Base-by-base conservation (phyloP, 495 filamentous ascomycete species). In the Friedmanniomyces endolithicus region DNA sequence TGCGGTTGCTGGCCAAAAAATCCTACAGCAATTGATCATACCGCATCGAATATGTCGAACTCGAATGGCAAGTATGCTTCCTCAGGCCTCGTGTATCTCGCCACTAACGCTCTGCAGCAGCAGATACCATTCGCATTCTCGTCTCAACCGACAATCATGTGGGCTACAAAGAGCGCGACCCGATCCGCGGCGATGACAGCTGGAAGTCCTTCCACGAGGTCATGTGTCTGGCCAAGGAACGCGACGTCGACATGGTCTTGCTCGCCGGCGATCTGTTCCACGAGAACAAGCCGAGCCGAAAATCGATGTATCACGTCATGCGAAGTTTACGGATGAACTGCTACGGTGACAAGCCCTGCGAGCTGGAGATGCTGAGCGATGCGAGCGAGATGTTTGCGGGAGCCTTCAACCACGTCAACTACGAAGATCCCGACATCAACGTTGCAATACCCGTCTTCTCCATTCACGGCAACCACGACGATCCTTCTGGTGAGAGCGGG, bases 401-500 rank as follows among this genome's bases (percentile, higher is more conserved):
- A 0, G 82, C 86, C 0, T 88, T 94, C 63, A 83, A 87, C 40
- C 85, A 95, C 68, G 90, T 95, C 65, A 99, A 99, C 68, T 99
- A 97, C 64, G 87, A 96, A 65, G 92, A 99, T 62, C 80, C 89
- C 22, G 89, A 99, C 65, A 95, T 99, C 64, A 99, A 99, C 61
- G 82, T 99, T 57, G 88, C 89, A 12, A 95, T 96, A 44, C 92
- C 92, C 0, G 88, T 99, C 33, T 99, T 99, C 65, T 94, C 89
- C 1, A 99, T 99, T 48, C 92, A 99, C 63, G 92, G 92, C 27
- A 99, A 99, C 65, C 92, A 99, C 71, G 92, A 99, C 64, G 92
- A 99, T 68, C 92, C 92, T 0, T 88, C 87, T 41, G 92, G 94
- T 7, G 88, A 95, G 58, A 94, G 89, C 23, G 85, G 90, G 67